Conservation (phyloP, 192 early-diverging fungal species). For the Mortierella hygrophila region DNA sequence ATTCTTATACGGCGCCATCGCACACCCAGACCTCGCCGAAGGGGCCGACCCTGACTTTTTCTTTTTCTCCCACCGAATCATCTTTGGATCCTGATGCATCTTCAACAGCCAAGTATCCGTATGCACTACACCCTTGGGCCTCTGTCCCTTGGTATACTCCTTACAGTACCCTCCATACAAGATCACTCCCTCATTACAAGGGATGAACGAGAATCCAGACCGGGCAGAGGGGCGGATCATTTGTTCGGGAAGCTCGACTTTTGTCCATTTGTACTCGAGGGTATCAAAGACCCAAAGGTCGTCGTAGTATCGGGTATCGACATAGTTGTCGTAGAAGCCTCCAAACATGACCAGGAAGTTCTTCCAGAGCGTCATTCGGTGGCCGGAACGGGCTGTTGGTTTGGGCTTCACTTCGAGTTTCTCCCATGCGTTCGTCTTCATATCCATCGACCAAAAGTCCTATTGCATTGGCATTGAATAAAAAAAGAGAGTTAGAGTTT, state of each 20-base stretch:
- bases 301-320: conserved; percentile 68
- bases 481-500: conserved; percentile 5
- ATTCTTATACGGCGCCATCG: conserved; percentile 71
- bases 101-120: conserved; percentile 68
- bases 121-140: conserved; percentile 68
- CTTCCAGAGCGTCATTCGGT: conserved; percentile 76
- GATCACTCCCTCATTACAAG: conserved; percentile 65
- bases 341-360: conserved; percentile 76
- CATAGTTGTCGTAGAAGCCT: conserved; percentile 65
- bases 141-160: conserved; percentile 71
- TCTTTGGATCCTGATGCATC: conserved; percentile 68
- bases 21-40: conserved; percentile 55
- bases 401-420: conserved; percentile 69
- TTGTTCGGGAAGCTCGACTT: conserved; percentile 52
- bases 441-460: conserved; percentile 81
- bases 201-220: conserved; percentile 72
- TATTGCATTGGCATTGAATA: conserved; percentile 43
- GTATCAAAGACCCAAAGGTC: conserved; percentile 81
- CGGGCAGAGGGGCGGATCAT: conserved; percentile 58
- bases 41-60: conserved; percentile 67
- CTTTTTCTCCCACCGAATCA: conserved; percentile 71
- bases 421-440: conserved; percentile 77
- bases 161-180: conserved; percentile 82
- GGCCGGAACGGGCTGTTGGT: conserved; percentile 71
- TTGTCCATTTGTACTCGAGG: conserved; percentile 63